Percentiles rank a stretch among this genome's conserved stretches.
Evolutionary conservation across 352 stramenopile genomes (phyloP).

Genomic region (Pythium graminicola): DNA sequence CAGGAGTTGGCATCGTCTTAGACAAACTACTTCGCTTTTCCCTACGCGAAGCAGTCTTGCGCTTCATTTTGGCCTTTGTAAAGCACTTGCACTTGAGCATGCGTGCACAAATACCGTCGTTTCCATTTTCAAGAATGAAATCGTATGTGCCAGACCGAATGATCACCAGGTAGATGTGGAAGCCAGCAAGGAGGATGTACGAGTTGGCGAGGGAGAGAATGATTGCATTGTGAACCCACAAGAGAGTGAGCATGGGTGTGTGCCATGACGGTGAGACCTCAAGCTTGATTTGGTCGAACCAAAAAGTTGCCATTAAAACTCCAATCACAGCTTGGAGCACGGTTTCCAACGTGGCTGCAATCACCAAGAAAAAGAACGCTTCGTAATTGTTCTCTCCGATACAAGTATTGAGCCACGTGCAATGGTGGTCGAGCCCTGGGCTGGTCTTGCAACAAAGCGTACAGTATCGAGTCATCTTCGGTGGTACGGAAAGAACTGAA

Average conservation of each 20-base stretch:
- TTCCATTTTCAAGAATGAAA: slow-evolving; percentile 76
- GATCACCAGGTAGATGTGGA: slow-evolving; percentile 72
- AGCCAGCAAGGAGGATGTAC: slow-evolving; percentile 62
- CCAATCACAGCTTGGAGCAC: slow-evolving; percentile 59
- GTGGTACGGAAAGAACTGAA: slow-evolving; percentile 41
- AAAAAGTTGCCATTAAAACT: slow-evolving; percentile 70
- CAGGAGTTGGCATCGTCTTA: slow-evolving; percentile 17
- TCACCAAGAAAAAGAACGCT: slow-evolving; percentile 73
- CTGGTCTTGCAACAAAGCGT: slow-evolving; percentile 80
- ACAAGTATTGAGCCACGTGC: slow-evolving; percentile 85
- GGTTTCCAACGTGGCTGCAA: slow-evolving; percentile 50
- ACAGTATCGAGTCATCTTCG: slow-evolving; percentile 72
- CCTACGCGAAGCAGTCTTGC: slow-evolving; percentile 29
- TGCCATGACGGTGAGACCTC: slow-evolving; percentile 37
- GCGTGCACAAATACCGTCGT: slow-evolving; percentile 57
- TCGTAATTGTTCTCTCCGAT: slow-evolving; percentile 82
- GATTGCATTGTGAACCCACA: slow-evolving; percentile 72
- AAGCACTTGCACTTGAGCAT: slow-evolving; percentile 76
- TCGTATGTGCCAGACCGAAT: slow-evolving; percentile 76
- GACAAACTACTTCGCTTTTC: slow-evolving; percentile 22
- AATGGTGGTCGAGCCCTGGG: slow-evolving; percentile 76
- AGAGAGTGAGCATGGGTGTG: slow-evolving; percentile 36
- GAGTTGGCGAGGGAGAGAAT: slow-evolving; percentile 54
- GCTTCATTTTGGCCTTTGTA: slow-evolving; percentile 32
- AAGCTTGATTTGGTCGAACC: slow-evolving; percentile 45